Evolutionary conservation across 768 basidiomycete species (phyloP), one percentile per base, ranked within the genome.

Genomic region (Auriscalpium orientale): DNA sequence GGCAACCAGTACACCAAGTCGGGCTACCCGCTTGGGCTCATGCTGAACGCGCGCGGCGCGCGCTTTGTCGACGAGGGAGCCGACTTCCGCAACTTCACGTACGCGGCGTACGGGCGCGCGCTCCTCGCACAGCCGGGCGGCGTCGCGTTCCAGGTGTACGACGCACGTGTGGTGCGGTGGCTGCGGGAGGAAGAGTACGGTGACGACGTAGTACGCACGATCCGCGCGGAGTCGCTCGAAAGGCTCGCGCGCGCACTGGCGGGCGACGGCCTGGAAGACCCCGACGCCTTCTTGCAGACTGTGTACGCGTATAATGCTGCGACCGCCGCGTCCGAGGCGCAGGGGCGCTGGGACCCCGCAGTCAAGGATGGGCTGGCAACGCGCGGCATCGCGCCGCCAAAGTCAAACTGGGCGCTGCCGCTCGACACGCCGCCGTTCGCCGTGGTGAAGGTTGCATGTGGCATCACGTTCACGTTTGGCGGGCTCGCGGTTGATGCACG

Each of bases 1-100:
- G 84, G 81, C 56, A 87, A 89, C 65, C 83, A 85, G 59, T 85
- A 75, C 67, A 87, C 85, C 8, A 87, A 87, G 67, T 86, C 84
- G 10, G 83, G 86, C 1, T 87, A 87, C 63, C 84, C 86, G 3
- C 71, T 86, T 10, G 85, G 85, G 1, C 74, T 88, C 57, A 87
- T 85, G 85, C 67, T 85, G 22, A 88, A 86, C 62, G 63, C 73
- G 0, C 58, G 67, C 2, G 86, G 86, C 4, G 59, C 67, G 51
- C 75, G 85, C 15, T 88, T 87, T 60, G 84, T 86, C 38, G 84
- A 88, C 58, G 86, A 87, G 67, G 85, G 85, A 38, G 79, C 78
- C 49, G 84, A 88, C 68, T 86, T 80, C 64, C 76, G 86, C 47
- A 87, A 85, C 65, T 87, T 81, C 61, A 87, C 85, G 1, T 87